A percentile compares a stretch with the other conserved stretches of the same genome.
Evolutionary conservation across 768 basidiomycete species (phyloP).

Genomic region (Polyporus arcularius): DNA sequence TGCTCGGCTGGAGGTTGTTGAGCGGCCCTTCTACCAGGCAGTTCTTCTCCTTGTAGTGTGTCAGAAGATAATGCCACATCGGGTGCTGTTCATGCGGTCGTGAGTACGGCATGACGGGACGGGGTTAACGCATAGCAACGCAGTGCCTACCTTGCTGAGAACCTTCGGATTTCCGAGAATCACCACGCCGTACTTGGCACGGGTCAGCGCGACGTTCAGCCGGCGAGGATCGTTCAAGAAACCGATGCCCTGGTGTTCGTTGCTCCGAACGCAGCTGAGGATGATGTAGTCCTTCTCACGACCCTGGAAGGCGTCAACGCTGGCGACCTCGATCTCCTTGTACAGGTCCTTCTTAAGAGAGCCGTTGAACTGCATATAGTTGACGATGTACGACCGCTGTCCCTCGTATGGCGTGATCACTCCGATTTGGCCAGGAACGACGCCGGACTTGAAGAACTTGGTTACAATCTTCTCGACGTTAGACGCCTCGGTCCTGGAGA

Average conservation of each 20-base stretch:
- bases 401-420: slow-evolving; percentile 99
- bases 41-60: slow-evolving; percentile 96
- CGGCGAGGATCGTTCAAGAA: slow-evolving; percentile 98
- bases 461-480: slow-evolving; percentile 99
- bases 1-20: slow-evolving; percentile 93
- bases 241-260: slow-evolving; percentile 99
- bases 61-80: slow-evolving; percentile 96
- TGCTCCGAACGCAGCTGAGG: slow-evolving; percentile 94
- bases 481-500: slow-evolving; percentile 87
- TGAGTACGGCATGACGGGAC: slow-evolving; percentile 14
- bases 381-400: slow-evolving; percentile 96
- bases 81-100: slow-evolving; percentile 68
- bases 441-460: slow-evolving; percentile 99
- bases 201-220: slow-evolving; percentile 93
- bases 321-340: slow-evolving; percentile 99
- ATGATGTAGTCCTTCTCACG: slow-evolving; percentile 99
- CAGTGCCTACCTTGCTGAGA: slow-evolving; percentile 82
- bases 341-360: slow-evolving; percentile 98
- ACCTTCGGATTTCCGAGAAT: slow-evolving; percentile 99
- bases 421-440: slow-evolving; percentile 93
- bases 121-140: slow-evolving; percentile 1
- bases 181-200: slow-evolving; percentile 97
- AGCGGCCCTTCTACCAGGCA: slow-evolving; percentile 95
- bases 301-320: slow-evolving; percentile 99
- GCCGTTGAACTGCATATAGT: slow-evolving; percentile 99